Evolutionary conservation across 352 stramenopile genomes (phyloP), one percentile per base, ranked within the genome.

Genomic region (Globisporangium emineosum): DNA sequence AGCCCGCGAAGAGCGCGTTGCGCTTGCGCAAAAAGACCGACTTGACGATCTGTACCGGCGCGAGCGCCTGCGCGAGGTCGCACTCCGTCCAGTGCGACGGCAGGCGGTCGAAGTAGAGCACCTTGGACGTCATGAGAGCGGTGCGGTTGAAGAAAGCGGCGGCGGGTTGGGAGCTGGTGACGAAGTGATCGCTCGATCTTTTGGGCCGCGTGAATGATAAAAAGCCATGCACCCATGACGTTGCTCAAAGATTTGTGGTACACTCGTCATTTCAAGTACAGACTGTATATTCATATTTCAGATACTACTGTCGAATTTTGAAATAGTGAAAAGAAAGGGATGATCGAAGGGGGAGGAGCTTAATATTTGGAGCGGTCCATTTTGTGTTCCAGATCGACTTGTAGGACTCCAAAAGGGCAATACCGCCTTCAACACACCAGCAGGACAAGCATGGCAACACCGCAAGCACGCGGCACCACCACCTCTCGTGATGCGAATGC

Each of bases 91-190:
- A 82, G 42, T 82, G 52, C n/a, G 66, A 66, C 47, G 78, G 78
- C 54, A 86, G 60, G 63, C 67, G 66, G 55, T 84, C 78, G 40
- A 86, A 60, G 71, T 79, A 83, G 25, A 86, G 64, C 64, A 86
- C 78, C 57, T 82, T 84, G 64, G 77, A 86, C 35, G 70, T 58
- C 72, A 61, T 60, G 50, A 64, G 66, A 23, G 53, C 13, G 13
- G 50, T 10, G 19, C n/a, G n/a, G n/a, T n/a, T n/a, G n/a, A n/a
- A n/a, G n/a, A n/a, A n/a, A n/a, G n/a, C n/a, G n/a, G n/a, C n/a
- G n/a, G n/a, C n/a, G n/a, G n/a, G n/a, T n/a, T n/a, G n/a, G n/a
- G 7, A 21, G 40, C 10, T 43, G 50, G 7, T 30, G 32, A 17
- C 62, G 43, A 51, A 21, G 53, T 67, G 40, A 45, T 45, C 15